A percentile compares a stretch with the other conserved stretches of the same genome.
These are phyloP conservation scores for Stagonosporopsis vannaccii DNA, from an alignment of 2,329 filamentous ascomycete genomes.

Conservation along the genomic window DNA sequence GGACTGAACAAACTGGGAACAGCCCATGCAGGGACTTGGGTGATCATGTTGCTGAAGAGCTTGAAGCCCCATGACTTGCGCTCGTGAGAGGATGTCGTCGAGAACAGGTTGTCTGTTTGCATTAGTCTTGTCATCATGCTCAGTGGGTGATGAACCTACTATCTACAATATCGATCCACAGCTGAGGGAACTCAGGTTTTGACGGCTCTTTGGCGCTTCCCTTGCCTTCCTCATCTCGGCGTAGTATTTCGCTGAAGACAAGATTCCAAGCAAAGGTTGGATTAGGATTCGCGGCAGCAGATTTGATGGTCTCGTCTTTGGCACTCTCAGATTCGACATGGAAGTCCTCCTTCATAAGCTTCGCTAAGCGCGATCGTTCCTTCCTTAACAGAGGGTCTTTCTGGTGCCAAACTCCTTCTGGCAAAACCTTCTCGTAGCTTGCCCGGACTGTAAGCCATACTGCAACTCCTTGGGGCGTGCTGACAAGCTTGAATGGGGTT, in stretches of 20 bases:
- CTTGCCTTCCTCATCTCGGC: conserved; percentile 32
- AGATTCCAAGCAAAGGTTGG: conserved; percentile 89
- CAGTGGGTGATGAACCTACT: conserved; percentile 62
- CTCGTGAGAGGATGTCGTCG: conserved; percentile 79
- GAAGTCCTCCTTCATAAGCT: conserved; percentile 79
- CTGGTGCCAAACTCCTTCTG: conserved; percentile 74
- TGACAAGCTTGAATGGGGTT: conserved; percentile 70
- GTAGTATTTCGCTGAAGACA: conserved; percentile 62
- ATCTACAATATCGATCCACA: conserved; percentile 88
- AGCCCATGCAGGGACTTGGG: conserved; percentile 58
- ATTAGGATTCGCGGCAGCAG: conserved; percentile 79
- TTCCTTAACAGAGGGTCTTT: conserved; percentile 75
- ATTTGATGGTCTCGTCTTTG: conserved; percentile 59
- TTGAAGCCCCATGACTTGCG: conserved; percentile 93
- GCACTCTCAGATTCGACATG: conserved; percentile 57
- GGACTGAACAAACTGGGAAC: conserved; percentile 75
- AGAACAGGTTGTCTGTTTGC: conserved; percentile 77
- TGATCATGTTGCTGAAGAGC: conserved; percentile 79
- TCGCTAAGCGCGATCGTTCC: conserved; percentile 72
- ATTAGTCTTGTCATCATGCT: conserved; percentile 10
- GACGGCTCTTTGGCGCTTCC: conserved; percentile 41
- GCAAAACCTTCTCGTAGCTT: conserved; percentile 69
- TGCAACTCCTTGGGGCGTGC: conserved; percentile 86
- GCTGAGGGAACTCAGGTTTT: conserved; percentile 68
- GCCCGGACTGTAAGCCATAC: conserved; percentile 80